phyloP scores from a whole-genome alignment of 306 rosid genomes.

The Senna tora region DNA sequence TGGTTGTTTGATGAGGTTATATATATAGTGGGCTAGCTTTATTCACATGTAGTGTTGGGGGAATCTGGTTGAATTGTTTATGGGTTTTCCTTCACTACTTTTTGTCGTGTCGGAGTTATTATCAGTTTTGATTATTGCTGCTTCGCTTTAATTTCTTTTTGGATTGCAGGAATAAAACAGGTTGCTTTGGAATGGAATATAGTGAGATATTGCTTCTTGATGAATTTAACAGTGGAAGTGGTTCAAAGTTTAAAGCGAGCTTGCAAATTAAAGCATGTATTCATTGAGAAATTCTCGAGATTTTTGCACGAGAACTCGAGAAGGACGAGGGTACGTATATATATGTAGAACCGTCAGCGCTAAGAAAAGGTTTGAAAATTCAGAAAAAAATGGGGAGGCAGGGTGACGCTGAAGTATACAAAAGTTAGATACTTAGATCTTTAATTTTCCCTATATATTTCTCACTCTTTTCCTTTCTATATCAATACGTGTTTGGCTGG shows the following conservation, averaged over 20 bases:
- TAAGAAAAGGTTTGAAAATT: neutral
- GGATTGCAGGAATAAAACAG: neutral
- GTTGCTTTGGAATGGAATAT: constrained; percentile 39
- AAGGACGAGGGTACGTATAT: neutral
- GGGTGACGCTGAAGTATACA: neutral
- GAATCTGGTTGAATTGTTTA: constrained; percentile 67
- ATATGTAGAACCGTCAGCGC: neutral
- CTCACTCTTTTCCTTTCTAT: neutral
- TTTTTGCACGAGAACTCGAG: too few relatives aligned
- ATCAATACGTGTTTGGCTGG: neutral
- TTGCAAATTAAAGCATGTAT: neutral
- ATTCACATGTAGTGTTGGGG: constrained; percentile 47
- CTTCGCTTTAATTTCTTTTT: constrained; percentile 6
- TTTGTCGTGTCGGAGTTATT: constrained; percentile 36
- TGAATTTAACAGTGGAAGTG: neutral
- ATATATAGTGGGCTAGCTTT: constrained; percentile 51
- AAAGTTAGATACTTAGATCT: neutral
- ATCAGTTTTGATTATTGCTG: neutral
- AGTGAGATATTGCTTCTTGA: constrained; percentile 18
- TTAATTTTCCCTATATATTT: neutral
- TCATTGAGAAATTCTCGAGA: neutral
- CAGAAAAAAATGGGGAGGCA: neutral
- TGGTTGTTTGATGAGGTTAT: constrained; percentile 31
- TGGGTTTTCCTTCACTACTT: constrained; percentile 52
- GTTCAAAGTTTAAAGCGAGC: constrained; percentile 1